Percentiles rank a stretch among this genome's conserved stretches.
These are phyloP conservation scores for Fusarium brachygibbosum DNA, from an alignment of 2,329 filamentous ascomycete genomes.

Conservation along the genomic window DNA sequence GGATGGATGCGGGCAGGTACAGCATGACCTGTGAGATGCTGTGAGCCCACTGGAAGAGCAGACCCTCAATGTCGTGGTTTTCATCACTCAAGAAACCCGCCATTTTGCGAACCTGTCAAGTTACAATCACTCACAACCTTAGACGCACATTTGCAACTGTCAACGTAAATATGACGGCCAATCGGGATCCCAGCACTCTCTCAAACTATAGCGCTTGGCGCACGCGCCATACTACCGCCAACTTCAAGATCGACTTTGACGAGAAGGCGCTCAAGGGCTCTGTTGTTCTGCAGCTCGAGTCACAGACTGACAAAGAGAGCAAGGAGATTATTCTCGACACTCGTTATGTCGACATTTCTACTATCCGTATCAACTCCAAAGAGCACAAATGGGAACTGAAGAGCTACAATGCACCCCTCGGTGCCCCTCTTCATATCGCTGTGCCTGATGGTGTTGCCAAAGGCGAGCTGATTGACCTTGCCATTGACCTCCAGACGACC, in stretches of 20 bases:
- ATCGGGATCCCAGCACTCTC: constrained; percentile 87
- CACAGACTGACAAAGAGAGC: constrained; percentile 78
- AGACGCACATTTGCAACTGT: constrained; percentile 51
- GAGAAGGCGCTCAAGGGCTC: constrained; percentile 81
- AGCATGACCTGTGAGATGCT: constrained; percentile 14
- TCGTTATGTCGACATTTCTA: constrained; percentile 81
- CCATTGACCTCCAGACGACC: constrained; percentile 84
- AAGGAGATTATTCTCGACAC: constrained; percentile 89
- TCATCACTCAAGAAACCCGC: constrained; percentile 47
- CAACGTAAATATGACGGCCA: constrained; percentile 51
- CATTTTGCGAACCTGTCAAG: constrained; percentile 44
- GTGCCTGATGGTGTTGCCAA: constrained; percentile 68
- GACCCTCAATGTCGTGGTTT: constrained; percentile 49
- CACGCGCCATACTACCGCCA: constrained; percentile 85
- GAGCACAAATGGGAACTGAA: constrained; percentile 77
- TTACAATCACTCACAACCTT: constrained; percentile 43
- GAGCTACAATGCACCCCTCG: constrained; percentile 79
- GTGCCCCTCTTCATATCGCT: constrained; percentile 76
- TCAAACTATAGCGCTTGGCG: constrained; percentile 92
- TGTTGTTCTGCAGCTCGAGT: constrained; percentile 82
- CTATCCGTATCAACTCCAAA: constrained; percentile 77
- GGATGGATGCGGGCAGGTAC: constrained; percentile 19
- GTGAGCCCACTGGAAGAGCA: constrained; percentile 20
- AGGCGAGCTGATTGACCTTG: constrained; percentile 66
- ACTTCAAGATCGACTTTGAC: constrained; percentile 87